Base-by-base conservation (phyloP, 2,329 filamentous ascomycete genomes). In the Massarina eburnea region DNA sequence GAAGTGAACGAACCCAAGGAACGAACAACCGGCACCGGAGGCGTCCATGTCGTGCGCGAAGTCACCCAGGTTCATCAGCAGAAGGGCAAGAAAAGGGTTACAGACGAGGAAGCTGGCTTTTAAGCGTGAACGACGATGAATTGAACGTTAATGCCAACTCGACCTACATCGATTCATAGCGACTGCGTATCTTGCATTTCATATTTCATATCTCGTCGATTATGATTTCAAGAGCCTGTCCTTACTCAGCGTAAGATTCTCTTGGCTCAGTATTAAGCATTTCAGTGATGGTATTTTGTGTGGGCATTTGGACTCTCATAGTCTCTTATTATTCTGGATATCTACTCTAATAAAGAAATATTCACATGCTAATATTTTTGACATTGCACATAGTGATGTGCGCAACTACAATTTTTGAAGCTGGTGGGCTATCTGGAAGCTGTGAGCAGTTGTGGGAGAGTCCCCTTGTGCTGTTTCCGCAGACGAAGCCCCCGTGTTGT, bases 31-130 rank as follows among this genome's bases (percentile, higher is more conserved):
- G 46, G 50, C 3, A 27, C 33, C 1, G 26, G 42, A 10, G 56
- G 57, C 6, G 62, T 67, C 1, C 49, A 56, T n/a, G 55, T 68
- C n/a, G 30, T 59, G 7, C 54, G 45, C 6, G 66, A 66, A 29
- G 54, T 67, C 14, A 53, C 53, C 14, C 52, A 61, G 14, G 53
- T 56, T 10, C 35, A 46, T 27, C 39, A 54, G 19, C 48, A 39
- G 1, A 42, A 29, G n/a, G 45, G 20, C 19, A 41, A 34, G 9
- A 45, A 48, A n/a, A 37, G 46, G 8, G 48, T 47, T 33, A 45
- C 37, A 7, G 27, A 30, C 12, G 12, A 14, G 7, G 27, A 30
- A 8, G 27, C 32, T 3, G 32, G 15, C 6, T 18, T 20, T 5
- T 35, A 17, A 17, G 32, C 15, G 32, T 35, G 32, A 35, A n/a